These are phyloP conservation scores for Chloropicon primus DNA, from an alignment of 139 green algal species.

Conservation along the genomic window DNA sequence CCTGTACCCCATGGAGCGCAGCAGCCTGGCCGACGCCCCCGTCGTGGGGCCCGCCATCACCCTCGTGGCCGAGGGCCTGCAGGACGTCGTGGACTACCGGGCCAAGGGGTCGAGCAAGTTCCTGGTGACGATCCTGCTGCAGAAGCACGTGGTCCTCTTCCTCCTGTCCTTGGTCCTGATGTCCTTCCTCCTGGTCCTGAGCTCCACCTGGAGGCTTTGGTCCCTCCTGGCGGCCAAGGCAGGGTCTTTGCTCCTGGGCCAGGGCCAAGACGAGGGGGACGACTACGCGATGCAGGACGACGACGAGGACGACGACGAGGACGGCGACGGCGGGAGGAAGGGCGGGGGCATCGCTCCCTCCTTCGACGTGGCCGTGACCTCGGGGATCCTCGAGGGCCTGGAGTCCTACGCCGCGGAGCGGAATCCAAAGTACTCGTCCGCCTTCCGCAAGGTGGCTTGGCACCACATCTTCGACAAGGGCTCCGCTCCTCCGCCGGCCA, in stretches of 20 bases:
- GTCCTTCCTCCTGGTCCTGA: not conserved
- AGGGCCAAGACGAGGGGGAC: not conserved
- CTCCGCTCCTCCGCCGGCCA: not conserved
- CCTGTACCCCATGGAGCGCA: not conserved
- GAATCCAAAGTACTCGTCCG: not conserved
- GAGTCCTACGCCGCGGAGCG: not conserved
- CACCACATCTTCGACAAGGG: not conserved
- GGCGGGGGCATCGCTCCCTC: not conserved
- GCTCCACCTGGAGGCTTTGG: not conserved
- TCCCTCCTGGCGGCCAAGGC: not conserved
- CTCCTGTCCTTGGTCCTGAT: not conserved
- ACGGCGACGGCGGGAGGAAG: not conserved
- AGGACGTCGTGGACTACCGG: not conserved
- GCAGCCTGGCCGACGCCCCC: not conserved
- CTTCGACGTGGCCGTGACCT: not conserved
- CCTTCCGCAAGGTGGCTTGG: not conserved
- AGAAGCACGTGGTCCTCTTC: not conserved
- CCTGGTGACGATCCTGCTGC: not conserved
- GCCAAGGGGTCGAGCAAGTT: not conserved
- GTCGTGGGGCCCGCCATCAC: not conserved
- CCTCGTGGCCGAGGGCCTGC: not conserved
- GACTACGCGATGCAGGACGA: not conserved
- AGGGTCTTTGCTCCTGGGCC: not conserved
- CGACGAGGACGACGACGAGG: not conserved
- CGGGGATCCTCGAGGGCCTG: not conserved